A percentile compares a stretch with the other conserved stretches of the same genome.
phyloP scores from a whole-genome alignment of 1,139 yeast genomes.

The Nakaseomyces nivariensis region DNA sequence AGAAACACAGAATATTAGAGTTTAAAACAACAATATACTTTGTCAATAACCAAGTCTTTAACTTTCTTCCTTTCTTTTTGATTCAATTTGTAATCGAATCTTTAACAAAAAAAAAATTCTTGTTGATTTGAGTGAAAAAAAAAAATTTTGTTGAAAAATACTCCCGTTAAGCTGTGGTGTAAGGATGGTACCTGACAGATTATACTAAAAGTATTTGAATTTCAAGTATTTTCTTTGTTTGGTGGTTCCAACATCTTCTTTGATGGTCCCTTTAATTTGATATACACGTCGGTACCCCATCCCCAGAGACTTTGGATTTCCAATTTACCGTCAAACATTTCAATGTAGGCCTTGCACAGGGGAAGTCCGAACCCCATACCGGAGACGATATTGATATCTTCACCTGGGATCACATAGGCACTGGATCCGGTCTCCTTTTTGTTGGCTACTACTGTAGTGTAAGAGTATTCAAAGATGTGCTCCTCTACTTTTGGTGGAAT shows the following conservation, averaged over 20 bases:
- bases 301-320: constrained; percentile 75
- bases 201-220: too few relatives aligned
- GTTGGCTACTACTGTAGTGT: constrained; percentile 40
- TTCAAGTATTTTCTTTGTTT: too few relatives aligned
- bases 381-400: constrained; percentile 66
- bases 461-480: constrained; percentile 76
- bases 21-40: too few relatives aligned
- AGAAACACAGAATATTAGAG: too few relatives aligned
- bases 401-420: constrained; percentile 61
- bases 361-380: constrained; percentile 98
- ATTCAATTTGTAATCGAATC: not conserved
- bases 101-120: not conserved
- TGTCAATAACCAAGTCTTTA: too few relatives aligned
- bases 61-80: too few relatives aligned
- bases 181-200: not conserved
- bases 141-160: not conserved
- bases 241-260: constrained; percentile 9
- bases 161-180: not conserved
- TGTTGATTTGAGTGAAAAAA: not conserved
- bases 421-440: constrained; percentile 27
- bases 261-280: constrained; percentile 35
- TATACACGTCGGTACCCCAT: constrained; percentile 73
- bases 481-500: constrained; percentile 55
- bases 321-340: constrained; percentile 64
- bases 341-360: constrained; percentile 63